phyloP scores from a whole-genome alignment of 164 flowering plant species.

The Stephania yunnanensis region DNA sequence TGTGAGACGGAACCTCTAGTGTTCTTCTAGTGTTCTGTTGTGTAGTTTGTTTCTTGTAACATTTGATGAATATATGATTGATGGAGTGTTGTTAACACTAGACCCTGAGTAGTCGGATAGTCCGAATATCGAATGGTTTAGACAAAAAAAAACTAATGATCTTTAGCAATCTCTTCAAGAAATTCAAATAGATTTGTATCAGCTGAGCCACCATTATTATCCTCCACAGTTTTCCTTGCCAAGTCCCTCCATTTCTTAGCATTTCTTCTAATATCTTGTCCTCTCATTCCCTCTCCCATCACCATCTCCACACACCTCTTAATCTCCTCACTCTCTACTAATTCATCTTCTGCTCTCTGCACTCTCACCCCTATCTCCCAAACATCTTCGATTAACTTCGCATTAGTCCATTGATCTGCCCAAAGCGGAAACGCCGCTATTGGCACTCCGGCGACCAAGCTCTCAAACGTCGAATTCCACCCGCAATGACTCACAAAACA shows the following conservation, averaged over 20 bases:
- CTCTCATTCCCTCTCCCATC: slow-evolving; percentile 33
- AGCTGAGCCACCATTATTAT: not conserved
- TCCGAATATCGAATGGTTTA: no score
- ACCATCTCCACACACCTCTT: slow-evolving; percentile 19
- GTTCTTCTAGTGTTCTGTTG: no score
- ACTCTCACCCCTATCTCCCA: slow-evolving; percentile 36
- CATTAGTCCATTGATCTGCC: slow-evolving; percentile 48
- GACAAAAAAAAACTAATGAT: no score
- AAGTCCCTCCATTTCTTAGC: slow-evolving; percentile 21
- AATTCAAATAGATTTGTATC: no score
- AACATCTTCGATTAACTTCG: slow-evolving; percentile 39
- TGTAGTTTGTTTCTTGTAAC: no score
- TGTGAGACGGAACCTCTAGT: no score
- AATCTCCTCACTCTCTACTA: slow-evolving; percentile 22
- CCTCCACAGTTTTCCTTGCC: slow-evolving; percentile 22
- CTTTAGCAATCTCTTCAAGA: no score
- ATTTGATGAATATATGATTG: no score
- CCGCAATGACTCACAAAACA: slow-evolving; percentile 58
- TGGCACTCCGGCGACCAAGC: slow-evolving; percentile 41
- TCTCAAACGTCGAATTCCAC: slow-evolving; percentile 52
- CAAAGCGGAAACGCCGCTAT: slow-evolving; percentile 49
- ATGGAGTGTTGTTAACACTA: no score
- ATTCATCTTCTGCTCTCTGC: slow-evolving; percentile 21
- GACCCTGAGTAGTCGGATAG: no score
- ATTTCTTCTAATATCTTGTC: slow-evolving; percentile 21